Conservation (phyloP, 495 filamentous ascomycete genomes). For the Daldinia concentrica region DNA sequence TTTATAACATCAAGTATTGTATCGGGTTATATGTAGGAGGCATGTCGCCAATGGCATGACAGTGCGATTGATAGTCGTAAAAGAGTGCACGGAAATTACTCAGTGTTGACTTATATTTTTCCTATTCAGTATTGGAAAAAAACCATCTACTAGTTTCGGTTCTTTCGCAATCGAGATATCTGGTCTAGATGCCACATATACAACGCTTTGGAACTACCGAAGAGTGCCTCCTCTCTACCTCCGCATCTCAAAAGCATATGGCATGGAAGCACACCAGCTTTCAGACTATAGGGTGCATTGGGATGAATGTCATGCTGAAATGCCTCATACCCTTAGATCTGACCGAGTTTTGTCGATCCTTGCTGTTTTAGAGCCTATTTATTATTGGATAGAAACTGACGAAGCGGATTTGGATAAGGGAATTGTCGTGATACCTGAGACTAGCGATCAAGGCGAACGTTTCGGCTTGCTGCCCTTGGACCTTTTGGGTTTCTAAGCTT, state of each 20-base stretch:
- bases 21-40: too few relatives aligned
- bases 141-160: not conserved
- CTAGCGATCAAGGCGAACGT: not conserved
- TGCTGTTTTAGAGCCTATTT: not conserved
- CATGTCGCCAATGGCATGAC: not conserved
- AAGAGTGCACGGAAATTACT: not conserved
- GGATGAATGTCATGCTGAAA: not conserved
- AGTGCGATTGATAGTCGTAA: not conserved
- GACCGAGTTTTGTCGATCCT: not conserved
- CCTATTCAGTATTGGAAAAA: not conserved
- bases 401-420: not conserved
- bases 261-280: not conserved
- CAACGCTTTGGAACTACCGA: conserved; percentile 16
- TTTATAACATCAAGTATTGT: not conserved
- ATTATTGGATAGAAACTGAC: not conserved
- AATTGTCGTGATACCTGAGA: not conserved
- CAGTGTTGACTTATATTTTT: not conserved
- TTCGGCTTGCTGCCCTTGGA: not conserved
- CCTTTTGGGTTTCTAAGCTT: not conserved
- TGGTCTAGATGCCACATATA: conserved; percentile 7
- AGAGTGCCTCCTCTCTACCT: conserved; percentile 2
- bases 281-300: not conserved
- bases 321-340: not conserved
- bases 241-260: conserved; percentile 7
- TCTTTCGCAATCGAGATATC: not conserved